A percentile compares a stretch with the other conserved stretches of the same genome.
phyloP scores from a whole-genome alignment of 768 basidiomycete species.

The Hydnomerulius pinastri region DNA sequence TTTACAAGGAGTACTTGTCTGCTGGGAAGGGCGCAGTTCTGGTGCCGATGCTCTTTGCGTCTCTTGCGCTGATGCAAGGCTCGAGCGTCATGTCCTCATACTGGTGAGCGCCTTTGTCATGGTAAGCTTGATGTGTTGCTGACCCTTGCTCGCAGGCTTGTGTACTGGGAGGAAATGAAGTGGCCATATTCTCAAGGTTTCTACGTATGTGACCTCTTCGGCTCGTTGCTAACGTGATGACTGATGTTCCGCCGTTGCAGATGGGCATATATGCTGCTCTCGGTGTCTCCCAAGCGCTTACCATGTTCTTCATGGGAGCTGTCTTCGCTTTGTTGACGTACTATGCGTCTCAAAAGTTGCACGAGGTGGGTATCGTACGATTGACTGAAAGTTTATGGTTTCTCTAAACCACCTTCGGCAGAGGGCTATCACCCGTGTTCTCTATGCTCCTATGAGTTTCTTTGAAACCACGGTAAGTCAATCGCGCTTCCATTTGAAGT shows the following conservation, averaged over 20 bases:
- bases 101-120: conserved; percentile 48
- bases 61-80: conserved; percentile 67
- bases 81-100: conserved; percentile 72
- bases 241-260: conserved; percentile 33
- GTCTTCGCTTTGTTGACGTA: conserved; percentile 69
- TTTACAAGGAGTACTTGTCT: conserved; percentile 54
- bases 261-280: conserved; percentile 82
- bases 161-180: conserved; percentile 64
- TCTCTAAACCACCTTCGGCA: conserved; percentile 21
- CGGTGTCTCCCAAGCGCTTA: conserved; percentile 68
- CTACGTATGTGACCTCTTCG: conserved; percentile 51
- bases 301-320: conserved; percentile 67
- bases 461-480: conserved; percentile 77
- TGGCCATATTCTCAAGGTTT: conserved; percentile 64
- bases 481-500: neutral
- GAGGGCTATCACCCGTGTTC: conserved; percentile 65
- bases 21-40: conserved; percentile 70
- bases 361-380: conserved; percentile 44
- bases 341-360: conserved; percentile 72
- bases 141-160: conserved; percentile 50
- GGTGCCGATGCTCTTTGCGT: conserved; percentile 63
- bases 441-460: conserved; percentile 88
- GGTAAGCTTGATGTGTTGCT: neutral
- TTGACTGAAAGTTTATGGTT: neutral
- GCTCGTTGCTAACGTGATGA: conserved; percentile 30